phyloP scores from a whole-genome alignment of 768 basidiomycete species.

The Lactifluus volemus region DNA sequence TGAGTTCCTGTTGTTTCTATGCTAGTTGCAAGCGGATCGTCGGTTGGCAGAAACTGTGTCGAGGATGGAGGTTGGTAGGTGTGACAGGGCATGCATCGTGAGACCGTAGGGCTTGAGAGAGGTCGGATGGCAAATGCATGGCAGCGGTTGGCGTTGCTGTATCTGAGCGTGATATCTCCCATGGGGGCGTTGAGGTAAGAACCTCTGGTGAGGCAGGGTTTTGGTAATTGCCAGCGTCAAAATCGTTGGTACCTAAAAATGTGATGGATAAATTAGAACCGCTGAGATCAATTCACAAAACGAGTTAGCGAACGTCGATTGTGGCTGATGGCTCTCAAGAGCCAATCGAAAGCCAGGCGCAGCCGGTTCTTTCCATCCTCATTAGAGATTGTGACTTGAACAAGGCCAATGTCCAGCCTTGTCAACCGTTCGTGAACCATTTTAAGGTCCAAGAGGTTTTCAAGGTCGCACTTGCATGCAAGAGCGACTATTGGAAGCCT shows the following conservation, averaged over 20 bases:
- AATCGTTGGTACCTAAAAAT: neutral
- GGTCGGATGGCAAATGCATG: constrained; percentile 22
- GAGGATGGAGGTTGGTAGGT: constrained; percentile 33
- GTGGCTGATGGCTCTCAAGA: constrained; percentile 52
- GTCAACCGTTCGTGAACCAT: constrained; percentile 42
- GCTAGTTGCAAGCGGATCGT: constrained; percentile 37
- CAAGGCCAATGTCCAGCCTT: constrained; percentile 65
- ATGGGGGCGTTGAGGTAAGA: constrained; percentile 41
- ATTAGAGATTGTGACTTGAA: constrained; percentile 54
- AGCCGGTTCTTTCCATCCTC: constrained; percentile 64
- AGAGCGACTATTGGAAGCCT: constrained; percentile 64
- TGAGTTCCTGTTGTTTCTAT: constrained; percentile 32
- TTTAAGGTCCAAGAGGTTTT: constrained; percentile 47
- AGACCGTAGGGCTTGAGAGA: constrained; percentile 14
- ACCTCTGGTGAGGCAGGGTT: constrained; percentile 70
- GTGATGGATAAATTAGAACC: neutral
- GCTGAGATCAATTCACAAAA: neutral
- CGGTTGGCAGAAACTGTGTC: constrained; percentile 46
- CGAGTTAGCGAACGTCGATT: constrained; percentile 11
- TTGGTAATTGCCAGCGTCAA: constrained; percentile 36
- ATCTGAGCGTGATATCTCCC: constrained; percentile 42
- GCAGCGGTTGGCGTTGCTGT: constrained; percentile 43
- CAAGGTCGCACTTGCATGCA: constrained; percentile 80
- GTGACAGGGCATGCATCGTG: neutral
- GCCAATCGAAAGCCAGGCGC: constrained; percentile 61